phyloP scores from a whole-genome alignment of 2,329 filamentous ascomycete genomes.

The Penicillium sp. region DNA sequence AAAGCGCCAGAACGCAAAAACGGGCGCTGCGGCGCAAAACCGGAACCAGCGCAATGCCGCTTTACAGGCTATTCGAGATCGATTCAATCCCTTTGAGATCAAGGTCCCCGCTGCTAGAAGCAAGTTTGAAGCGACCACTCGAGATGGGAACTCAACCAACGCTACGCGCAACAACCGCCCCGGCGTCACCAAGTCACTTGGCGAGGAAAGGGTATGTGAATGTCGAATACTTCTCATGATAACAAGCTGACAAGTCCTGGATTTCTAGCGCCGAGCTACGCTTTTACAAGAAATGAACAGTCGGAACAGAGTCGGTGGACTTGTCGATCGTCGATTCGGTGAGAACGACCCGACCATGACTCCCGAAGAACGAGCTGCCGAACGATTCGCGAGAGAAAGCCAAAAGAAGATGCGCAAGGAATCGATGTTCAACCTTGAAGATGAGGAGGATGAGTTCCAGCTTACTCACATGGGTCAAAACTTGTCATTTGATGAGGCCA shows the following conservation, averaged over 20 bases:
- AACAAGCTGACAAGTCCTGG: constrained; percentile 8
- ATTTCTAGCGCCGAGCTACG: constrained; percentile 68
- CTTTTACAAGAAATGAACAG: constrained; percentile 86
- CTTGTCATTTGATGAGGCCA: constrained; percentile 61
- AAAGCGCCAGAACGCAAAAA: constrained; percentile 70
- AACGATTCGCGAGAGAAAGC: constrained; percentile 87
- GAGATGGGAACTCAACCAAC: constrained; percentile 51
- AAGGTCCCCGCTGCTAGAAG: constrained; percentile 73
- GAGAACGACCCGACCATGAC: constrained; percentile 94
- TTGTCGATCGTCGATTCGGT: constrained; percentile 90
- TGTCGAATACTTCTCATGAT: neutral
- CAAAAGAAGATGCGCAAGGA: constrained; percentile 73
- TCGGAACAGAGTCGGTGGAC: constrained; percentile 86
- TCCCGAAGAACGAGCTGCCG: constrained; percentile 85
- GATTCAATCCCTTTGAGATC: constrained; percentile 97
- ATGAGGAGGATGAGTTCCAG: constrained; percentile 66
- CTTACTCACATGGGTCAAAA: constrained; percentile 84
- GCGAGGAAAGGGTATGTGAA: constrained; percentile 72
- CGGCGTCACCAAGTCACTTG: constrained; percentile 77
- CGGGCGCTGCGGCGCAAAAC: constrained; percentile 68
- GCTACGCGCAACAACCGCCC: constrained; percentile 66
- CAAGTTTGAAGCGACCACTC: constrained; percentile 82
- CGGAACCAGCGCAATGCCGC: constrained; percentile 74
- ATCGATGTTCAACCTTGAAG: constrained; percentile 87
- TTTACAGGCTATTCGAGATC: constrained; percentile 82